Conservation (phyloP, 129 eudicot species). For the Flaveria ramosissima region DNA sequence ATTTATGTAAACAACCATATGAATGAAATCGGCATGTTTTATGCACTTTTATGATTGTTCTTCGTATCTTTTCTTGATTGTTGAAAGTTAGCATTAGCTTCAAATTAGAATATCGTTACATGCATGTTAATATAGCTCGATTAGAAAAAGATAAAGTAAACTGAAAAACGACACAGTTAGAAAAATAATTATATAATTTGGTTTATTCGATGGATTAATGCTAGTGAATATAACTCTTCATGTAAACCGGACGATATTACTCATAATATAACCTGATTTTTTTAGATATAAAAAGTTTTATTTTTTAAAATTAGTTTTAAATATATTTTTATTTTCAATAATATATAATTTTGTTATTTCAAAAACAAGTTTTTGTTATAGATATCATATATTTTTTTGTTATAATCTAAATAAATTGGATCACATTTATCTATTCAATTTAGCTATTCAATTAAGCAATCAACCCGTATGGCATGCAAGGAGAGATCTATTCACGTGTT, state of each 20-base stretch:
- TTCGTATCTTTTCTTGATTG: not conserved
- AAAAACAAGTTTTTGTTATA: no score
- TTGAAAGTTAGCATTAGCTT: no score
- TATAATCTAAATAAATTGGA: not conserved
- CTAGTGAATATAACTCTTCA: not conserved
- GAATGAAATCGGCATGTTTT: conserved; percentile 4
- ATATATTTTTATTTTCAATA: not conserved
- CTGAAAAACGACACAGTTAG: no score
- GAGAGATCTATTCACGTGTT: not conserved
- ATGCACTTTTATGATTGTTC: not conserved
- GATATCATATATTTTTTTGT: no score
- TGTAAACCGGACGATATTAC: not conserved
- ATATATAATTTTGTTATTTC: no score
- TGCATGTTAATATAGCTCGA: no score
- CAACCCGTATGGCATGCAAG: not conserved
- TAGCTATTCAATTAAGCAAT: not conserved
- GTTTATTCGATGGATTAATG: not conserved
- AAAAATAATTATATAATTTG: no score
- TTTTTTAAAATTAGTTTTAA: not conserved
- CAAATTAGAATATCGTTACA: no score
- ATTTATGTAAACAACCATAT: not conserved
- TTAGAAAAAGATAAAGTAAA: no score
- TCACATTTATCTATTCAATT: not conserved
- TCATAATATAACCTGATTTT: no score
- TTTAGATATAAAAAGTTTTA: no score